Base-by-base conservation (phyloP, 2,329 filamentous ascomycete genomes). In the Beauveria rudraprayagi region DNA sequence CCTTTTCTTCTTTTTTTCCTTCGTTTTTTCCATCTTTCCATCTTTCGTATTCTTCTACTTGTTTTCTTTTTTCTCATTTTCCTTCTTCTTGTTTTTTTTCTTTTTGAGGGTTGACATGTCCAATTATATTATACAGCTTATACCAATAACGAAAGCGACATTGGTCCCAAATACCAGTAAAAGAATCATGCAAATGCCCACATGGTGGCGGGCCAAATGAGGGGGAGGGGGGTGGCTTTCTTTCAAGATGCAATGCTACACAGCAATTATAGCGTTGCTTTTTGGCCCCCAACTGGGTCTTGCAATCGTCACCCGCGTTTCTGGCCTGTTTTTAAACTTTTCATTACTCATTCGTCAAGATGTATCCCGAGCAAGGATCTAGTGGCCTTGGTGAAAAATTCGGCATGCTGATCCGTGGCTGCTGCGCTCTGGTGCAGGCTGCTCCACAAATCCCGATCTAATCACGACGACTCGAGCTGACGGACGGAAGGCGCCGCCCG, bases 281-380 rank as follows among this genome's bases (percentile, higher is more conserved):
- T 57, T 51, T 51, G 56, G 56, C 44, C 47, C 47, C 56, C 44
- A 47, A 56, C 54, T 30, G 41, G 24, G 53, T 22, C 51, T 41
- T 14, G n/a, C 19, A 41, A 40, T 54, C 19, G 11, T 8, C 19
- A 11, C 16, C 14, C 19, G 19, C 24, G 46, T 8, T n/a, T 43
- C 40, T 43, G 40, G 14, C 46, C 46, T 22, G 14, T 34, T 34
- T 34, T 14, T 4, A 34, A 14, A 14, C 30, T 4, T 34, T 34
- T 14, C 30, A 34, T 34, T 34, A 14, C 11, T 34, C 10, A 14
- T 34, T 34, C 11, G 4, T 34, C 4, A 34, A 34, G 1, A 34
- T 34, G 14, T 34, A 14, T 14, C 30, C 11, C 11, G 30, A 34
- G 30, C 30, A 11, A 34, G 10, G 14, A 14, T 34, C 5, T 34